These are phyloP conservation scores for Naganishia albida DNA, from an alignment of 1,284 basidiomycete genomes.

Conservation along the genomic window DNA sequence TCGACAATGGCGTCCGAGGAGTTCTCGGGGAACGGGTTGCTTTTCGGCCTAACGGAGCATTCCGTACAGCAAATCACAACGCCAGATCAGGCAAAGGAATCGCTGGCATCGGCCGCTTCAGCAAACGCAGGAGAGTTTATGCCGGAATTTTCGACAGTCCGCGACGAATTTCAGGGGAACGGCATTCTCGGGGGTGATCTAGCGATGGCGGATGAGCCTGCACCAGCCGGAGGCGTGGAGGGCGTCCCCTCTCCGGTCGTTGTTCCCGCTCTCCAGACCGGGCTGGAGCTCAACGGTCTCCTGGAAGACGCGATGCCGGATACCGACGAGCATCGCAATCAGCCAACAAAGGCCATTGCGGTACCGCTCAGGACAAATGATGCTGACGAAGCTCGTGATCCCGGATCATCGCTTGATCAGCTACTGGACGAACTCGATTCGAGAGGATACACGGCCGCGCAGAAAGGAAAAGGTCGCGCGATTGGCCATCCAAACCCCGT, in stretches of 20 bases:
- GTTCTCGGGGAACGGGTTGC: slow-evolving; percentile 1
- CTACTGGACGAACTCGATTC: slow-evolving; percentile 8
- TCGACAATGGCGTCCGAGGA: neutral
- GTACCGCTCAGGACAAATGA: no score
- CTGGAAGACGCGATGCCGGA: neutral
- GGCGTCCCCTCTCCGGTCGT: no score
- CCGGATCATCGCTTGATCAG: slow-evolving; percentile 5
- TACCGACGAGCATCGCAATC: neutral
- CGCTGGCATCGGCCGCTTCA: no score
- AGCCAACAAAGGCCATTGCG: no score
- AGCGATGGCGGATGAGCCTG: neutral
- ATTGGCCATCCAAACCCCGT: no score
- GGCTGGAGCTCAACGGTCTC: slow-evolving; percentile 2
- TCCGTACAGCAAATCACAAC: neutral
- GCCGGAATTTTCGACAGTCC: no score
- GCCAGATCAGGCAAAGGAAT: no score
- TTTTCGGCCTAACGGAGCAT: neutral
- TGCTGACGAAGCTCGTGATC: neutral
- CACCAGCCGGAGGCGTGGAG: neutral
- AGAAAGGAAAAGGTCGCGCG: slow-evolving; percentile 4
- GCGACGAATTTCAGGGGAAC: neutral
- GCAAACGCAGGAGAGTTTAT: no score
- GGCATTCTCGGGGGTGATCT: neutral
- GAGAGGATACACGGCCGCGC: neutral
- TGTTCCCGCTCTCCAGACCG: neutral